phyloP scores from a whole-genome alignment of 352 stramenopile genomes.

The Phytopythium cucurbitacearum region DNA sequence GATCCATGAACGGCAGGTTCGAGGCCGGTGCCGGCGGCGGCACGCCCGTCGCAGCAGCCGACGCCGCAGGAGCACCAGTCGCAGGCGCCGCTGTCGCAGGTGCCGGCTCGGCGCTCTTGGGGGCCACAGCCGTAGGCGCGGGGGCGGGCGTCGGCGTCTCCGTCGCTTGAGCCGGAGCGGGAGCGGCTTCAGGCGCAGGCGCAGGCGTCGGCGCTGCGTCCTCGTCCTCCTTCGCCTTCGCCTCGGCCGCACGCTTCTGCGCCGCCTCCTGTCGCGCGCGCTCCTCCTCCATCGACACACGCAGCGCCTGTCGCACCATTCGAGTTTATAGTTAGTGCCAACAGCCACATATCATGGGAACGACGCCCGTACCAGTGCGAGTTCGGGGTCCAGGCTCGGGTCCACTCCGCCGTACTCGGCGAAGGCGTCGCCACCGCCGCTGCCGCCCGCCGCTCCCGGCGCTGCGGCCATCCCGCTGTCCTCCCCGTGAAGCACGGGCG shows the following conservation, averaged over 20 bases:
- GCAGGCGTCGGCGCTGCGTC: constrained; percentile 14
- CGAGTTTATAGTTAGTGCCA: constrained; percentile 8
- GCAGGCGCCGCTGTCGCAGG: constrained; percentile 16
- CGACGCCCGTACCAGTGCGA: constrained; percentile 90
- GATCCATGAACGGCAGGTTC: constrained; percentile 87
- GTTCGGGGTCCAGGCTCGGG: constrained; percentile 97
- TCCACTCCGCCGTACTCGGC: constrained; percentile 96
- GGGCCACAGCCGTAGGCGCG: constrained; percentile 13
- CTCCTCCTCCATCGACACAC: constrained; percentile 99
- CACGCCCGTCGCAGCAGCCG: constrained; percentile 14
- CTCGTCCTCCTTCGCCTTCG: constrained; percentile 54
- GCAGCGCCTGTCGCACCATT: constrained; percentile 56
- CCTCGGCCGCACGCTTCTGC: constrained; percentile 87
- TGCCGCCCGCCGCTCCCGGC: constrained; percentile 22
- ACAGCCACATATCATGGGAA: not conserved
- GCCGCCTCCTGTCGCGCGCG: constrained; percentile 92
- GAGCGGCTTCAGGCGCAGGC: constrained; percentile 28
- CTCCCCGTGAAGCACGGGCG: constrained; percentile 91
- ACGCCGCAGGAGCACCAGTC: constrained; percentile 7
- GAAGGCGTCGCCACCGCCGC: constrained; percentile 69
- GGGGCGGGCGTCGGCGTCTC: constrained; percentile 26
- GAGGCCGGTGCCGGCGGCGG: constrained; percentile 72
- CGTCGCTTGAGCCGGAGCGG: constrained; percentile 34
- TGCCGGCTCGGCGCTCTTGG: constrained; percentile 33
- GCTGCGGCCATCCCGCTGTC: constrained; percentile 51